A percentile compares a stretch with the other conserved stretches of the same genome.
phyloP scores from a whole-genome alignment of 306 rosid genomes.

The Calophaca sinica region DNA sequence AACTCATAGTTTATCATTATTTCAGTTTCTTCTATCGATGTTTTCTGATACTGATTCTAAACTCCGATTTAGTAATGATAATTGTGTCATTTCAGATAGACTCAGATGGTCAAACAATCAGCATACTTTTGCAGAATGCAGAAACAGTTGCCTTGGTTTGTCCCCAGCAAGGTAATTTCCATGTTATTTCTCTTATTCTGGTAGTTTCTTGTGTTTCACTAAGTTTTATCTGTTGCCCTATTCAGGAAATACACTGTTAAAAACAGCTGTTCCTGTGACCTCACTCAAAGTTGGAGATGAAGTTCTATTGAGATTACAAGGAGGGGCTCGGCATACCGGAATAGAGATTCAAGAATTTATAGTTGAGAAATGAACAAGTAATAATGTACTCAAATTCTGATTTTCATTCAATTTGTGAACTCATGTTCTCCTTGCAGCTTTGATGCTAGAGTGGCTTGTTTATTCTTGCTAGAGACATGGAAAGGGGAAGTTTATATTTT shows the following conservation, averaged over 20 bases:
- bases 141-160: conserved; percentile 88
- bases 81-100: conserved; percentile 52
- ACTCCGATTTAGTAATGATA: conserved; percentile 2
- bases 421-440: conserved; percentile 38
- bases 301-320: conserved; percentile 74
- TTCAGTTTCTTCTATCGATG: not conserved
- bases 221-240: conserved; percentile 21
- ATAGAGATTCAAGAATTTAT: conserved; percentile 93
- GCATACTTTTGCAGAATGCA: conserved; percentile 85
- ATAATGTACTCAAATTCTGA: conserved; percentile 18
- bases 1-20: not conserved
- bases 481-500: conserved; percentile 12
- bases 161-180: conserved; percentile 60
- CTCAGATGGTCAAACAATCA: conserved; percentile 57
- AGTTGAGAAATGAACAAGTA: conserved; percentile 72
- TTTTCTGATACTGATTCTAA: conserved; percentile 12
- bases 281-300: conserved; percentile 82
- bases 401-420: conserved; percentile 36
- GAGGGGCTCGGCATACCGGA: conserved; percentile 94
- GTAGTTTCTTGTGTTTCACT: conserved; percentile 18
- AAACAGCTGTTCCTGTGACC: conserved; percentile 72
- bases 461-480: not conserved
- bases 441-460: conserved; percentile 25
- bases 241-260: conserved; percentile 55
- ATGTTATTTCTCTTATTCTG: conserved; percentile 1